Percentiles rank a stretch among this genome's conserved stretches.
Conservation (phyloP, 1,284 basidiomycete genomes). For the Fomitopsis schrenkii region DNA sequence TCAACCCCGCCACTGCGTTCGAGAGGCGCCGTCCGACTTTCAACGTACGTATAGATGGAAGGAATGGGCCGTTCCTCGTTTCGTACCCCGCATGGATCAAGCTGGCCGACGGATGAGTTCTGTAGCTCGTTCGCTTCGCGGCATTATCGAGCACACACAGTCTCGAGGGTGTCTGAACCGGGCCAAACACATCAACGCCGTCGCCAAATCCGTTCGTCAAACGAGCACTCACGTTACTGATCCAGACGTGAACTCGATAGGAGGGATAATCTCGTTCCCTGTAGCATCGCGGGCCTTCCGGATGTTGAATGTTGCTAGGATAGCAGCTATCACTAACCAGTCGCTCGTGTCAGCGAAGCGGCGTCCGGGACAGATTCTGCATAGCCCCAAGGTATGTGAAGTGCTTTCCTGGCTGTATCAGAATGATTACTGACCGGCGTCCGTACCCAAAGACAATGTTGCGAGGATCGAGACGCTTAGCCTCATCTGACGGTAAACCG, state of each 20-base stretch:
- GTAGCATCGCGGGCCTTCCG: not conserved
- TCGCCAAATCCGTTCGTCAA: not conserved
- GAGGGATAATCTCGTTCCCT: not conserved
- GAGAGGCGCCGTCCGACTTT: no score
- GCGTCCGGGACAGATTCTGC: constrained; percentile 2
- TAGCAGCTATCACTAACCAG: constrained; percentile 1
- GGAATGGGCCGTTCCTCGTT: no score
- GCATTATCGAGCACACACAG: no score
- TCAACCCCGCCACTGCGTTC: no score
- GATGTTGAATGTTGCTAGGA: constrained; percentile 5
- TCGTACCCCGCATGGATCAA: no score
- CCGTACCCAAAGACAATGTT: not conserved
- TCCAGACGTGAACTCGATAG: not conserved
- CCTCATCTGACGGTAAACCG: constrained; percentile 3
- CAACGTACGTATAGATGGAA: no score
- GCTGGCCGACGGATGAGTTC: no score
- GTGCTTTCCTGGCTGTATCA: not conserved
- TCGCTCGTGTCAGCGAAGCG: constrained; percentile 1
- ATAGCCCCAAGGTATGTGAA: not conserved
- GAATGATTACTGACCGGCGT: not conserved
- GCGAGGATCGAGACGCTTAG: not conserved
- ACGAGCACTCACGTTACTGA: not conserved
- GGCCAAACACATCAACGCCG: not conserved
- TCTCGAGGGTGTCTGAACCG: not conserved
- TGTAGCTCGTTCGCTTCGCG: no score